Base-by-base conservation (phyloP, 495 filamentous ascomycete species). In the Xylaria intraflava region DNA sequence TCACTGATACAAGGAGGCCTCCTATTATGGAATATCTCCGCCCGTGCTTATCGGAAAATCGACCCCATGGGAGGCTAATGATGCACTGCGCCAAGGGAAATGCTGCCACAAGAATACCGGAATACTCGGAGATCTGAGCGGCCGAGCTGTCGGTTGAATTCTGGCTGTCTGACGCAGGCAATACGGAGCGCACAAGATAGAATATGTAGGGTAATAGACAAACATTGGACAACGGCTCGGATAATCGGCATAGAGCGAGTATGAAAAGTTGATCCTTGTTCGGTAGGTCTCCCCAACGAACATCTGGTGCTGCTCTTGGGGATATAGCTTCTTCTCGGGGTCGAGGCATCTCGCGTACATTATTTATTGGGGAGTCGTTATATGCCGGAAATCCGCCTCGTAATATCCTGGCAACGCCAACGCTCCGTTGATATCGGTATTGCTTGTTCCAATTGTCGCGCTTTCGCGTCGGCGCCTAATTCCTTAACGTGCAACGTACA, bases 51-150 rank as follows among this genome's bases (percentile, higher is more conserved):
- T 92, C 87, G 1, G 86, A 87, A 0, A 89, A 69, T 29, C 72
- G 68, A 12, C 86, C 89, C 88, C 88, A 93, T 52, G 84, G 82
- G 64, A 92, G 78, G 19, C 83, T 84, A 0, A 85, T 87, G 19
- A 85, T 57, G 57, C 84, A 82, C 63, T 91, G 88, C 26, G 85
- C 81, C 30, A 88, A 69, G 9, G 85, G 79, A 59, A 91, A 91
- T 20, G 84, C 80, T n/a, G 85, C 84, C 43, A 87, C 81, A 56
- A 90, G 77, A 38, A 91, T 71, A 3, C 84, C 86, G 16, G 86
- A 86, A 31, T 67, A 74, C 31, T 58, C 60, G n/a, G 76, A 69
- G 33, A 78, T 51, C 20, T 55, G 57, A 5, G 60, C 55, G 0
- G 62, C 54, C 6, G 55, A 26, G n/a, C 46, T 45, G 9, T 66